These are phyloP conservation scores for Neocucurbitaria cava DNA, from an alignment of 2,329 filamentous ascomycete genomes.

Conservation along the genomic window DNA sequence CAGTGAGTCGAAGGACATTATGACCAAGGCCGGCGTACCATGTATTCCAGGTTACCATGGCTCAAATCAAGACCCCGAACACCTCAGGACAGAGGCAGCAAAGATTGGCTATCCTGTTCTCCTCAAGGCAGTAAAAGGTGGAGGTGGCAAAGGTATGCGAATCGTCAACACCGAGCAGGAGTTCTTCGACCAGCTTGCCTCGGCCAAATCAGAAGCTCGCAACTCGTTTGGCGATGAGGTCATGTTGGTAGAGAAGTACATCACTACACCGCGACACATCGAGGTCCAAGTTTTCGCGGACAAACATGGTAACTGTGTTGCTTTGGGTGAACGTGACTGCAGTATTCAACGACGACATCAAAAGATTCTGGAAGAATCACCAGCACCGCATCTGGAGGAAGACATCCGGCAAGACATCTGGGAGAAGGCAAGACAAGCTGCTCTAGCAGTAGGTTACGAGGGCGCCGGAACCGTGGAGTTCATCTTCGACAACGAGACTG, in stretches of 20 bases:
- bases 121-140: conserved; percentile 70
- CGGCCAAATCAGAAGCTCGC: conserved; percentile 68
- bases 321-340: conserved; percentile 70
- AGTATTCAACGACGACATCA: conserved; percentile 71
- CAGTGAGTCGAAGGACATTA: conserved; percentile 88
- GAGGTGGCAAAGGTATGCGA: conserved; percentile 73
- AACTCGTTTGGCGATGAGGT: conserved; percentile 71
- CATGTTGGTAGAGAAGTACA: conserved; percentile 73
- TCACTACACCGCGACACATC: conserved; percentile 70
- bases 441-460: conserved; percentile 69
- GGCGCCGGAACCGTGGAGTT: conserved; percentile 73
- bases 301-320: conserved; percentile 69
- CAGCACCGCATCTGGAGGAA: conserved; percentile 67
- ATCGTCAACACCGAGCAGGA: conserved; percentile 65
- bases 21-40: conserved; percentile 91
- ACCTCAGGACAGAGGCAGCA: conserved; percentile 72
- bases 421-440: conserved; percentile 69
- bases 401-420: conserved; percentile 68
- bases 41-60: conserved; percentile 98
- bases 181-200: conserved; percentile 67
- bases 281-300: conserved; percentile 73
- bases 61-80: conserved; percentile 72
- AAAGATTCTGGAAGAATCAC: conserved; percentile 71
- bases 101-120: conserved; percentile 72
- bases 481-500: conserved; percentile 72